Conservation (phyloP, 2,329 filamentous ascomycete species). For the Corynespora cassiicola region DNA sequence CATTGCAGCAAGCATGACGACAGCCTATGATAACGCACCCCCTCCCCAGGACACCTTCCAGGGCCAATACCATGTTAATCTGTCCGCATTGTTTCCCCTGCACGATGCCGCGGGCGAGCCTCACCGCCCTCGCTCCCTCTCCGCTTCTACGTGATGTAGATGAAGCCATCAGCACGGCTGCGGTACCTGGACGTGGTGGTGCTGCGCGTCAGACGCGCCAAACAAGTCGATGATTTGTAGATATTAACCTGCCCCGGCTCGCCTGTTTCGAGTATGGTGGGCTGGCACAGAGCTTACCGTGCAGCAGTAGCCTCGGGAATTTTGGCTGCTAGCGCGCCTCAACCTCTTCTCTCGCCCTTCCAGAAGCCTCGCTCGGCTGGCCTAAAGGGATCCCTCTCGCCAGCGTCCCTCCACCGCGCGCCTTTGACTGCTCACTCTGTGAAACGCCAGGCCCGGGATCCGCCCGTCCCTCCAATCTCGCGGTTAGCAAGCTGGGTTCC, state of each 20-base stretch:
- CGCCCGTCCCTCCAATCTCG: background rate
- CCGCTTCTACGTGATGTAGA: slow-evolving; percentile 15
- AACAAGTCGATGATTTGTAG: slow-evolving; percentile 3
- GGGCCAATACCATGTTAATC: slow-evolving; percentile 4
- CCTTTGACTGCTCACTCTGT: no score
- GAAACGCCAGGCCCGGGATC: background rate
- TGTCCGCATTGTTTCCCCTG: background rate
- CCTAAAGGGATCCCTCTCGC: no score
- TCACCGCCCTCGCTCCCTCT: slow-evolving; percentile 8
- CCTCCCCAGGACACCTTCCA: background rate
- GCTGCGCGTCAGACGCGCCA: slow-evolving; percentile 9
- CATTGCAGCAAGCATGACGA: slow-evolving; percentile 22
- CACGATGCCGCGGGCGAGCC: slow-evolving; percentile 2
- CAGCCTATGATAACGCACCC: slow-evolving; percentile 10
- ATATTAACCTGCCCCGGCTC: slow-evolving; percentile 4
- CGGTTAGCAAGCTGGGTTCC: no score
- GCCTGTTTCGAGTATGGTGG: slow-evolving; percentile 14
- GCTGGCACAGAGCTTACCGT: slow-evolving; percentile 6
- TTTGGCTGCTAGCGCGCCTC: slow-evolving; percentile 6
- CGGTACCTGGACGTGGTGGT: slow-evolving; percentile 3
- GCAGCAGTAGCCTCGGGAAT: slow-evolving; percentile 16
- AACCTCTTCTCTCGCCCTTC: slow-evolving; percentile 3
- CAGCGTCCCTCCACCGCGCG: no score
- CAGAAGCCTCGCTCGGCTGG: slow-evolving; percentile 7
- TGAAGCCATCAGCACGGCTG: slow-evolving; percentile 11